Evolutionary conservation across 192 early-diverging fungal species (phyloP), one percentile per base, ranked within the genome.

Genomic region (Podila minutissima): DNA sequence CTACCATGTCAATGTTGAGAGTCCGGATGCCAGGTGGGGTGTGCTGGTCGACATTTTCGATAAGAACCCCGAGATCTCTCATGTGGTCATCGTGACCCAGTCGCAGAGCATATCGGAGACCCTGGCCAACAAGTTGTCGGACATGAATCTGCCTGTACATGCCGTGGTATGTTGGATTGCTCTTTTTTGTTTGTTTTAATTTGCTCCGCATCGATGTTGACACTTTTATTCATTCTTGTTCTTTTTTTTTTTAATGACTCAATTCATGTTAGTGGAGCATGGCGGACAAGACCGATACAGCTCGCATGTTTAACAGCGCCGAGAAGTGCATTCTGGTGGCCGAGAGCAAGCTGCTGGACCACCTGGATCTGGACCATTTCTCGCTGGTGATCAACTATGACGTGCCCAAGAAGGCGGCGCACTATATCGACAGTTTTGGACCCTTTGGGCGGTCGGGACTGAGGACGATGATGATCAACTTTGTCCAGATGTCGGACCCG

Each of bases 301-400:
- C 70, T 8, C 64, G 70, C 10, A 66, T 72, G 32, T 81, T 73
- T 33, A 81, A 81, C 35, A 26, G 24, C 8, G 71, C 77, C 10
- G 77, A 81, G 5, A 64, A 58, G 1, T 81, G 77, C 38, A 73
- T 81, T 41, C 62, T 81, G 9, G 77, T 81, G 8, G 69, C 61
- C 2, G 77, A 81, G 48, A 71, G 49, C 9, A 35, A 59, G 26
- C 28, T 81, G 65, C 69, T 81, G 71, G 77, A 81, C 13, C 73
- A 65, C 51, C 38, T 81, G 29, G 77, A 81, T 66, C 49, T 81
- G 62, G 67, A 81, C 58, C 71, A 73, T 41, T 81, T 59, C 20
- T 81, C 77, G 1, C 41, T 81, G 22, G 59, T 81, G 70, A 73
- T 81, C 66, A 81, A 81, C 57, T 81, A 81, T 50, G 77, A 81